A percentile compares a stretch with the other conserved stretches of the same genome.
Conservation (phyloP, 2,329 filamentous ascomycete genomes). For the Ophiostoma tasmaniense region DNA sequence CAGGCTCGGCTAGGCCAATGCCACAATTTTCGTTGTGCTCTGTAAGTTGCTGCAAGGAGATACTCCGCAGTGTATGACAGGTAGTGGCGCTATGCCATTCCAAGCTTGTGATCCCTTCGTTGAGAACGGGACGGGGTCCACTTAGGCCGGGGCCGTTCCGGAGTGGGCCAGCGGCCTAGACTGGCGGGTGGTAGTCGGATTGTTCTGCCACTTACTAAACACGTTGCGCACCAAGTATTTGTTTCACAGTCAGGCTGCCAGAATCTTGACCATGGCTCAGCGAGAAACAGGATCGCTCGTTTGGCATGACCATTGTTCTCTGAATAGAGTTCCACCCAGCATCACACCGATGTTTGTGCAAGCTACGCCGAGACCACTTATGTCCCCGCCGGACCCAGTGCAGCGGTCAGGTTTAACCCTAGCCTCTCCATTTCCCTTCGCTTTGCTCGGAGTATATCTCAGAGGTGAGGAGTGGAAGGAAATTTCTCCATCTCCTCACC, state of each 20-base stretch:
- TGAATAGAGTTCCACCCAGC: neutral
- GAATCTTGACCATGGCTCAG: neutral
- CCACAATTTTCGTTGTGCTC: neutral
- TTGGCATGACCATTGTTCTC: neutral
- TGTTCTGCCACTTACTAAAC: neutral
- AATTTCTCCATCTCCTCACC: neutral
- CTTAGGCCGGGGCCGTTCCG: neutral
- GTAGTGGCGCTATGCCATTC: neutral
- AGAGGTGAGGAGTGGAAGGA: neutral
- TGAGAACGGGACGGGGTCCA: neutral
- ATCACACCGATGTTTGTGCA: neutral
- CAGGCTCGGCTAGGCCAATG: neutral
- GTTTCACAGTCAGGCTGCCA: neutral
- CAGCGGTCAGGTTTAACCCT: neutral
- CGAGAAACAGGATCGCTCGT: neutral
- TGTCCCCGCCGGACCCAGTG: neutral
- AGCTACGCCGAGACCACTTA: neutral
- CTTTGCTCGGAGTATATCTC: neutral
- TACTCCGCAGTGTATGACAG: neutral
- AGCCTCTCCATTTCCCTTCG: too few relatives aligned
- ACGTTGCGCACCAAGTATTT: neutral
- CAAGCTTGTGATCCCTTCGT: neutral
- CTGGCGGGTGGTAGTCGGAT: neutral
- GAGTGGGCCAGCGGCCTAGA: neutral
- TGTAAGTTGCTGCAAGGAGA: neutral